These are phyloP conservation scores for Cytauxzoon felis DNA, from an alignment of 169 alveolate genomes.

Conservation along the genomic window DNA sequence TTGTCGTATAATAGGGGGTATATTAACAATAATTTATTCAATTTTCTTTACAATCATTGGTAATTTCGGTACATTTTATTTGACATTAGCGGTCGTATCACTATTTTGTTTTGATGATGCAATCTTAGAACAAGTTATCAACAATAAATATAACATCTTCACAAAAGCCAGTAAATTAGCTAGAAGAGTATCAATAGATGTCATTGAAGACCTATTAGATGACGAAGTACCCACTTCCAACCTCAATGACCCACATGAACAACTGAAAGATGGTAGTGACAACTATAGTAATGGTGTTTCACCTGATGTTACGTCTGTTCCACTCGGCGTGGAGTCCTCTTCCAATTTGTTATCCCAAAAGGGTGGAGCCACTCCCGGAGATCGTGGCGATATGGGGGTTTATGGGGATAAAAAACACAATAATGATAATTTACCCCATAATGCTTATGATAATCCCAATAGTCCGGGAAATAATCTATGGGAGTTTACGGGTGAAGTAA, in stretches of 20 bases:
- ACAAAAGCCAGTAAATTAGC: background rate
- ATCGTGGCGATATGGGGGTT: too few species aligned
- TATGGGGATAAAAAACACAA: too few species aligned
- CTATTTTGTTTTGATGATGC: conserved; percentile 52
- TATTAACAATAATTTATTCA: conserved; percentile 20
- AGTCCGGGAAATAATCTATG: too few species aligned
- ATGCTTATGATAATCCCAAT: too few species aligned
- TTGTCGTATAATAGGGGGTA: conserved; percentile 38
- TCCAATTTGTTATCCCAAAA: too few species aligned
- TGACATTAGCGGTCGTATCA: conserved; percentile 21
- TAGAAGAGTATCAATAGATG: conserved; percentile 12
- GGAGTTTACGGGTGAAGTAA: too few species aligned
- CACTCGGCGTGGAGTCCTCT: too few species aligned
- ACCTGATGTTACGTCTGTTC: background rate
- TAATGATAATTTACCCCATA: too few species aligned
- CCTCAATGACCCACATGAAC: background rate
- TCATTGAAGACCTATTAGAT: background rate
- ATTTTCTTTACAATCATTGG: conserved; percentile 27
- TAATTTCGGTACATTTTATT: conserved; percentile 35
- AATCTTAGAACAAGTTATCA: background rate
- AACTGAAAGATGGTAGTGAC: background rate
- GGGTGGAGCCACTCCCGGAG: too few species aligned
- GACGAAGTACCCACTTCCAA: background rate
- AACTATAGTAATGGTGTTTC: background rate
- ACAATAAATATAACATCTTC: conserved; percentile 7